phyloP scores from a whole-genome alignment of 352 stramenopile genomes.

The Sclerospora graminicola region DNA sequence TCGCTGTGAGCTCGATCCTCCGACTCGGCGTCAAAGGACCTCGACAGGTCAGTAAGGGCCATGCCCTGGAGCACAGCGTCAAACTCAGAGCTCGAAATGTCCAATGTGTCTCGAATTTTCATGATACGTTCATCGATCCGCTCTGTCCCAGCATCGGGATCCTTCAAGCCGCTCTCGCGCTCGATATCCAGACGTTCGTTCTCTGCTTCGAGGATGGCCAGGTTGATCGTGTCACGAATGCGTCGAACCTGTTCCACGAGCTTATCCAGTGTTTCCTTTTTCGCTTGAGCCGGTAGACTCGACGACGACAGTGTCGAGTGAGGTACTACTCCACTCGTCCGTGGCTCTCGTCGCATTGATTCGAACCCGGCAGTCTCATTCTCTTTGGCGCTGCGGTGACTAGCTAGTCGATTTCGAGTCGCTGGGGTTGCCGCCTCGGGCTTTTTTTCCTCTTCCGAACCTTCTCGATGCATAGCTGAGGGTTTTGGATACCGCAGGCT shows the following conservation, averaged over 20 bases:
- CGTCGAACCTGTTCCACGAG: constrained; percentile 55
- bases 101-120: constrained; percentile 38
- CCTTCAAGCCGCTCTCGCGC: constrained; percentile 13
- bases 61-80: constrained; percentile 33
- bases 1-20: constrained; percentile 13
- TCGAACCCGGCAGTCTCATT: constrained; percentile 5
- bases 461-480: constrained; percentile 8
- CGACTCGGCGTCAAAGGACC: constrained; percentile 10
- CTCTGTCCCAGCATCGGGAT: constrained; percentile 17
- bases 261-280: constrained; percentile 37
- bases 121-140: constrained; percentile 33
- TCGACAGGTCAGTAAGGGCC: constrained; percentile 6
- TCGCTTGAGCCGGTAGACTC: constrained; percentile 18
- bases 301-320: constrained; percentile 29
- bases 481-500: constrained; percentile 26
- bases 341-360: constrained; percentile 1
- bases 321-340: constrained; percentile 10
- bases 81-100: constrained; percentile 36
- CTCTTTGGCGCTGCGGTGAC: constrained; percentile 7
- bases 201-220: constrained; percentile 50
- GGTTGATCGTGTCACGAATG: constrained; percentile 57
- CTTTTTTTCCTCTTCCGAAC: constrained; percentile 5
- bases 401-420: neutral
- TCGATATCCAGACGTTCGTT: constrained; percentile 21
- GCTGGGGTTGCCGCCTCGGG: no score